Conservation (phyloP, 1,284 basidiomycete species). For the Violaceomyces palustris region DNA sequence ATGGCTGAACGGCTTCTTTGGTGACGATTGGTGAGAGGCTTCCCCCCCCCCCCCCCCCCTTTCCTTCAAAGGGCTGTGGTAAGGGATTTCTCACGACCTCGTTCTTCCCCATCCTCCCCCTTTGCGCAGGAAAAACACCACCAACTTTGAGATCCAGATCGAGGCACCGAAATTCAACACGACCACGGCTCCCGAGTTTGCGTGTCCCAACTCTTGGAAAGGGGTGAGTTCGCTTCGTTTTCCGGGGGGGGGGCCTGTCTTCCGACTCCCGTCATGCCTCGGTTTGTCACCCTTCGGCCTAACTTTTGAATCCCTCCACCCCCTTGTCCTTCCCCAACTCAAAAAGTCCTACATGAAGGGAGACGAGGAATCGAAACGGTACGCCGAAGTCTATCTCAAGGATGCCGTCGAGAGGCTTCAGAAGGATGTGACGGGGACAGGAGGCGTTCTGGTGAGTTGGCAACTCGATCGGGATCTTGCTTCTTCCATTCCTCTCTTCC, state of each 20-base stretch:
- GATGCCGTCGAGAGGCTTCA: constrained; percentile 41
- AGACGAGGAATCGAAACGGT: constrained; percentile 15
- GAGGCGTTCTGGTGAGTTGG: too few species aligned
- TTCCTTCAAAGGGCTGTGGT: constrained; percentile 1
- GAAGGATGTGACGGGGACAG: too few species aligned
- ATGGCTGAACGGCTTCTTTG: constrained; percentile 39
- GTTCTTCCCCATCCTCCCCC: too few species aligned
- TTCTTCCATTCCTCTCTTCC: too few species aligned
- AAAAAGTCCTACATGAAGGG: neutral
- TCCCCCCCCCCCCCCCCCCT: too few species aligned
- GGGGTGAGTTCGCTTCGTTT: constrained; percentile 8
- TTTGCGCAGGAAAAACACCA: constrained; percentile 8
- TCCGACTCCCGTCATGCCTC: neutral
- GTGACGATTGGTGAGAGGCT: constrained; percentile 28
- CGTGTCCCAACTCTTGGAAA: constrained; percentile 19
- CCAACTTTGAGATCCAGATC: constrained; percentile 47
- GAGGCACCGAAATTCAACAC: constrained; percentile 45
- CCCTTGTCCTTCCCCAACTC: too few species aligned
- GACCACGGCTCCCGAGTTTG: constrained; percentile 47
- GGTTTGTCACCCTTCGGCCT: neutral
- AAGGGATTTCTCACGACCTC: constrained; percentile 63
- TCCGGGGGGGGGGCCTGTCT: too few species aligned
- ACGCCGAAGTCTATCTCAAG: constrained; percentile 42
- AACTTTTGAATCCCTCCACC: too few species aligned
- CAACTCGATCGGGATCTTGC: too few species aligned